These are phyloP conservation scores for Metschnikowia gruessii DNA, from an alignment of 805 yeast species.

Conservation along the genomic window DNA sequence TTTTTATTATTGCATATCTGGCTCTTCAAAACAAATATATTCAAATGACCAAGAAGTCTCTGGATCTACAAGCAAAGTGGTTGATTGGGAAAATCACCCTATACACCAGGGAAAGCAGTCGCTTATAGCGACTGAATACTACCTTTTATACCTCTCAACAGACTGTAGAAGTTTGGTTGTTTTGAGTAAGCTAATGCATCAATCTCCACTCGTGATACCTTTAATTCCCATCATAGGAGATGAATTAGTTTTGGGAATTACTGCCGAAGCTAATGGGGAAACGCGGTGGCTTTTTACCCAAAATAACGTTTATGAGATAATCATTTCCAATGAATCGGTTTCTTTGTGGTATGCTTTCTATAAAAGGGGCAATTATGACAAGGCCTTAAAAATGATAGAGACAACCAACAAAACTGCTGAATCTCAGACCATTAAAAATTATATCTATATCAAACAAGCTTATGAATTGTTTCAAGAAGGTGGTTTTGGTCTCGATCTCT, in stretches of 20 bases:
- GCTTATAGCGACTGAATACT: constrained; percentile 31
- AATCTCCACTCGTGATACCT: constrained; percentile 5
- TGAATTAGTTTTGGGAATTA: constrained; percentile 26
- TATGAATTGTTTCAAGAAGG: constrained; percentile 36
- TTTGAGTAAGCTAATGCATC: constrained; percentile 30
- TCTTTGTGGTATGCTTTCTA: constrained; percentile 62
- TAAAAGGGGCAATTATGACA: constrained; percentile 46
- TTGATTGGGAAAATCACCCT: constrained; percentile 9
- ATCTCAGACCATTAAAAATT: constrained; percentile 29
- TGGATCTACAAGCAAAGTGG: constrained; percentile 18
- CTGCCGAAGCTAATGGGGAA: constrained; percentile 33
- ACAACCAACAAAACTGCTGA: not conserved
- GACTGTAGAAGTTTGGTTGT: constrained; percentile 22
- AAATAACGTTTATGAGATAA: constrained; percentile 63
- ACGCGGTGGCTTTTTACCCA: constrained; percentile 79
- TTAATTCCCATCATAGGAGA: constrained; percentile 2
- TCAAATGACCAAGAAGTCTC: constrained; percentile 34
- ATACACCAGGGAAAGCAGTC: constrained; percentile 9
- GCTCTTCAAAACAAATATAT: constrained; percentile 18
- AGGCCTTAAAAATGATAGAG: constrained; percentile 47
- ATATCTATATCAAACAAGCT: constrained; percentile 55
- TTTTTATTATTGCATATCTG: constrained; percentile 12
- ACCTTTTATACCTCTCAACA: constrained; percentile 24
- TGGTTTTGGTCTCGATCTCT: constrained; percentile 12
- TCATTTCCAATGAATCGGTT: constrained; percentile 62